These are phyloP conservation scores for Geotrichum histeridarum DNA, from an alignment of 1,139 yeast genomes.

Conservation along the genomic window DNA sequence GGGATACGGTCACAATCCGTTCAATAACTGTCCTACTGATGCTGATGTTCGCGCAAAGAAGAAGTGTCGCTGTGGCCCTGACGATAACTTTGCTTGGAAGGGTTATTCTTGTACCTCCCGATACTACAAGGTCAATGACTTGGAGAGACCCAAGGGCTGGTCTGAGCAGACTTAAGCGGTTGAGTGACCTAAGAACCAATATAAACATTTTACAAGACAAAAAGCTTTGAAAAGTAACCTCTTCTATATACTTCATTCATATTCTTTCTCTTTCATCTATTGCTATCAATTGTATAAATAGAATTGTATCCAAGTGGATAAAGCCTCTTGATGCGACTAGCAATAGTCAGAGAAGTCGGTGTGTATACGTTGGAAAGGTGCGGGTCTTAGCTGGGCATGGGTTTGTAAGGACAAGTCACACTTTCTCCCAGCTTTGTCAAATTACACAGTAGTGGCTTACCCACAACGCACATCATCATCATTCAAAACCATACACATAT, in stretches of 20 bases:
- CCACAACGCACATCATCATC: not conserved
- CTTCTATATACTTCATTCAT: not conserved
- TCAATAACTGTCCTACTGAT: slow-evolving; percentile 64
- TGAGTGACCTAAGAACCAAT: too few relatives aligned
- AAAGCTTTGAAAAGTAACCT: not conserved
- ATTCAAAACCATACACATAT: slow-evolving; percentile 2
- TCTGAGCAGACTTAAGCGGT: slow-evolving; percentile 14
- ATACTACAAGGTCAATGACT: slow-evolving; percentile 55
- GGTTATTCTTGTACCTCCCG: slow-evolving; percentile 79
- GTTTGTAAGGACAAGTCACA: slow-evolving; percentile 4
- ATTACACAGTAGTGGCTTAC: too few relatives aligned
- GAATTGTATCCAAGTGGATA: too few relatives aligned
- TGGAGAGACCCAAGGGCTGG: slow-evolving; percentile 20
- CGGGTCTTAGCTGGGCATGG: not conserved
- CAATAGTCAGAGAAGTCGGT: too few relatives aligned
- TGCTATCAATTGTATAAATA: not conserved
- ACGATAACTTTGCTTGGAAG: slow-evolving; percentile 76
- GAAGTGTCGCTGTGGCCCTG: slow-evolving; percentile 51
- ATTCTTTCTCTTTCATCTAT: not conserved
- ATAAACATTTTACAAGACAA: not conserved
- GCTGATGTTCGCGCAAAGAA: slow-evolving; percentile 40
- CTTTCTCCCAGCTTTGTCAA: not conserved
- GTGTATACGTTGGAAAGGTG: too few relatives aligned
- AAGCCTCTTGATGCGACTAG: too few relatives aligned
- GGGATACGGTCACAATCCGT: slow-evolving; percentile 80